phyloP scores from a whole-genome alignment of 1,284 basidiomycete species.

The Fomitopsis schrenkii region DNA sequence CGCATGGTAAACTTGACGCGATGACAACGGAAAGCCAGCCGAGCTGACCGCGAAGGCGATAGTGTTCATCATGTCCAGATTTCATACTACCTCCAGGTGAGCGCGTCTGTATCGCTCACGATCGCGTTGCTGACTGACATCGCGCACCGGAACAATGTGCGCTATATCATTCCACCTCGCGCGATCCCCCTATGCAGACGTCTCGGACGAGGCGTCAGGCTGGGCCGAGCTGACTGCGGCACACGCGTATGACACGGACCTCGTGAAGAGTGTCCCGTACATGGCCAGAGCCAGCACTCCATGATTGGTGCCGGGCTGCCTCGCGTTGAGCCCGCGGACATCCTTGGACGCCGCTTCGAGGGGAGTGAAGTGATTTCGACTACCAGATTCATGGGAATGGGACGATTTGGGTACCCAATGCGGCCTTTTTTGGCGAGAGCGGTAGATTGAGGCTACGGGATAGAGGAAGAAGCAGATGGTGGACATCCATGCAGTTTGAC shows the following conservation, averaged over 20 bases:
- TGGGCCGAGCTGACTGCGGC: constrained; percentile 17
- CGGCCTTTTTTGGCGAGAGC: constrained; percentile 33
- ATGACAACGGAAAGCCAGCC: constrained; percentile 36
- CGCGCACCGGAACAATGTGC: constrained; percentile 4
- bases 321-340: constrained; percentile 15
- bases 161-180: constrained; percentile 18
- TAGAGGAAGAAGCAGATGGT: constrained; percentile 8
- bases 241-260: constrained; percentile 10
- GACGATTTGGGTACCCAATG: constrained; percentile 34
- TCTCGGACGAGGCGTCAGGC: constrained; percentile 10
- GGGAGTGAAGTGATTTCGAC: constrained; percentile 24
- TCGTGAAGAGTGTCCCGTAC: constrained; percentile 21
- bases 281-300: constrained; percentile 21
- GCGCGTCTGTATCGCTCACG: not conserved
- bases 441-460: constrained; percentile 30
- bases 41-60: constrained; percentile 82
- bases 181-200: constrained; percentile 6
- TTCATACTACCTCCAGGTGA: constrained; percentile 21
- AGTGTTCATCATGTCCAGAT: constrained; percentile 76
- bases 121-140: not conserved
- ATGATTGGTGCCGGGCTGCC: constrained; percentile 23
- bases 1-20: constrained; percentile 7
- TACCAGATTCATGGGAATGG: constrained; percentile 34
- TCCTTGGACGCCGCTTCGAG: constrained; percentile 16
- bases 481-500: constrained; percentile 16